Evolutionary conservation across 1,139 yeast genomes (phyloP).

Genomic region (Blastobotrys elegans): DNA sequence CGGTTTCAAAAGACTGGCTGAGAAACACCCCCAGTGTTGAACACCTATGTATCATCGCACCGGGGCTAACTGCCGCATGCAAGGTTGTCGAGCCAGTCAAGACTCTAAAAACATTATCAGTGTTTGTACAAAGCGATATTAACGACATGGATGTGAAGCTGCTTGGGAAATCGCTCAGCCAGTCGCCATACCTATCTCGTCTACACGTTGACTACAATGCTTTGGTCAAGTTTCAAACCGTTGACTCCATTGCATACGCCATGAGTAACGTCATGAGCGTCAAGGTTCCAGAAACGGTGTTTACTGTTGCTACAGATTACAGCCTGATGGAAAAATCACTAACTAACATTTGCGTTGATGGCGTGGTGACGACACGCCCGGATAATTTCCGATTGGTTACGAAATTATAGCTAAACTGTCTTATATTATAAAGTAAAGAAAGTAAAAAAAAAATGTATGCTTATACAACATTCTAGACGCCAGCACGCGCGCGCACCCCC

Average conservation of each 20-base stretch:
- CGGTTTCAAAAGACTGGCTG: background rate
- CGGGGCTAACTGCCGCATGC: background rate
- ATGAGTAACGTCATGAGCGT: background rate
- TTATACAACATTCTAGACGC: too few species aligned
- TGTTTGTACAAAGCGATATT: background rate
- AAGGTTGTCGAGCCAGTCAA: background rate
- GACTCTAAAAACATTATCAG: background rate
- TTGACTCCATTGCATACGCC: background rate
- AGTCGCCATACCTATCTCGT: background rate
- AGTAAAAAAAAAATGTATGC: too few species aligned
- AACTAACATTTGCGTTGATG: background rate
- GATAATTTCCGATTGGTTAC: background rate
- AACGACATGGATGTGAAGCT: background rate
- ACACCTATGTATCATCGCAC: background rate
- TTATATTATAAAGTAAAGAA: too few species aligned
- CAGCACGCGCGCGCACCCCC: background rate
- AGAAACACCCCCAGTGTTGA: background rate
- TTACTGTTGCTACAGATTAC: constrained; percentile 1
- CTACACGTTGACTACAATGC: constrained; percentile 2
- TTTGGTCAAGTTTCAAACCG: constrained; percentile 1
- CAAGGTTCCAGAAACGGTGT: constrained; percentile 2
- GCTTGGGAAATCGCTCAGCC: background rate
- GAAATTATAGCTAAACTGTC: too few species aligned
- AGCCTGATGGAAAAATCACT: background rate
- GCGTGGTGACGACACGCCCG: background rate